These are phyloP conservation scores for Penicillium dipodomyicola DNA, from an alignment of 495 filamentous ascomycete genomes.

Conservation along the genomic window DNA sequence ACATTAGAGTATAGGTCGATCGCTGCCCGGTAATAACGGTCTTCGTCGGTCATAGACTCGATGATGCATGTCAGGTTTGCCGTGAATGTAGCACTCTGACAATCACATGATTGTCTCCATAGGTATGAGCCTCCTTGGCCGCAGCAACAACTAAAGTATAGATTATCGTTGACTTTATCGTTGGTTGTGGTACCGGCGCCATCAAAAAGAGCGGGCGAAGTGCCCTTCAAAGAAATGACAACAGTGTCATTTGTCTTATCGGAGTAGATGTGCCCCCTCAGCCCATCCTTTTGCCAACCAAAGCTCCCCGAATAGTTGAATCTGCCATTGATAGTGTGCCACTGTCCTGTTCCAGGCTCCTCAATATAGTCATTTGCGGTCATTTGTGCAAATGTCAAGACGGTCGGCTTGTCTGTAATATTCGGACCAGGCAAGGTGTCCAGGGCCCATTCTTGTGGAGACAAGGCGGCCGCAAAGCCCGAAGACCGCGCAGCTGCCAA, in stretches of 20 bases:
- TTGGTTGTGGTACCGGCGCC: conserved; percentile 94
- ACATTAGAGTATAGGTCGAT: conserved; percentile 89
- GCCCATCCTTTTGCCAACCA: conserved; percentile 86
- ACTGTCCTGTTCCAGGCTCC: conserved; percentile 66
- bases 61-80: conserved; percentile 89
- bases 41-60: conserved; percentile 70
- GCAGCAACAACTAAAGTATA: conserved; percentile 97
- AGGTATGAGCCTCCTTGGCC: conserved; percentile 84
- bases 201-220: conserved; percentile 86
- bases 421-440: conserved; percentile 79
- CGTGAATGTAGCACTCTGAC: conserved; percentile 75
- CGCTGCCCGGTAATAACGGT: conserved; percentile 84
- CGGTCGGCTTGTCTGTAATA: conserved; percentile 78
- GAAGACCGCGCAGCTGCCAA: conserved; percentile 63
- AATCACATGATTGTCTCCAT: conserved; percentile 90
- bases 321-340: conserved; percentile 73
- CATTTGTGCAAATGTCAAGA: conserved; percentile 81
- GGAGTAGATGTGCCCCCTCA: conserved; percentile 89
- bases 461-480: conserved; percentile 58
- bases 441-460: conserved; percentile 73
- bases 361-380: conserved; percentile 85
- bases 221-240: conserved; percentile 90
- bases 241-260: conserved; percentile 83
- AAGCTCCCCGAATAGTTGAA: conserved; percentile 84
- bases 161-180: conserved; percentile 95